Conservation (phyloP, 2,329 filamentous ascomycete species). For the Aspergillus clavatus region DNA sequence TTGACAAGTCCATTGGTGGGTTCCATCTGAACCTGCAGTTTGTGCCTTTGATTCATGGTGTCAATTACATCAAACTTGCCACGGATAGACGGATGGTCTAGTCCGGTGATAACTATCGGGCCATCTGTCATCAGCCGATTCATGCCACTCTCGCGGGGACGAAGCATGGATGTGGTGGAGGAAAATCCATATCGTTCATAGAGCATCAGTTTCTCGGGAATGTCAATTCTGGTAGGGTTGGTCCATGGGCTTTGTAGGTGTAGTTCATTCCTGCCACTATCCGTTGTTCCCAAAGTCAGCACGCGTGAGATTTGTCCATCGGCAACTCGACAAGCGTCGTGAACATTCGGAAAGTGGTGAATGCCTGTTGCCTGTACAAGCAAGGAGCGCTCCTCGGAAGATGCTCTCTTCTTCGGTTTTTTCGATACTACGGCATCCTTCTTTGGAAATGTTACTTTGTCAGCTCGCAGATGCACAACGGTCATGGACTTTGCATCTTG, state of each 20-base stretch:
- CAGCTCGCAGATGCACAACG: constrained; percentile 59
- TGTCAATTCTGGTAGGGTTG: constrained; percentile 59
- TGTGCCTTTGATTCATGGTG: constrained; percentile 57
- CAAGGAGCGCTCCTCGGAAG: constrained; percentile 21
- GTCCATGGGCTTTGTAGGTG: constrained; percentile 74
- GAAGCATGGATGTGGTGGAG: constrained; percentile 47
- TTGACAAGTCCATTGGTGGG: constrained; percentile 60
- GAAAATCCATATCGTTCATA: constrained; percentile 59
- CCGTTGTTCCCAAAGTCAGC: constrained; percentile 62
- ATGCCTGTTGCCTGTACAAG: constrained; percentile 42
- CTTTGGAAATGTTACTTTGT: constrained; percentile 34
- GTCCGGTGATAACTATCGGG: constrained; percentile 43
- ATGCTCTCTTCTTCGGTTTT: constrained; percentile 20
- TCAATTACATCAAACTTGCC: constrained; percentile 66
- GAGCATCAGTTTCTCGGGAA: constrained; percentile 55
- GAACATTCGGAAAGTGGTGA: constrained; percentile 60
- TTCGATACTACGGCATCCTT: constrained; percentile 24
- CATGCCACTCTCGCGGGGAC: constrained; percentile 51
- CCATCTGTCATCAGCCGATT: constrained; percentile 43
- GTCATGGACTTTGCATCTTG: constrained; percentile 62
- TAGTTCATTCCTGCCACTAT: constrained; percentile 60
- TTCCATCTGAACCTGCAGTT: constrained; percentile 63
- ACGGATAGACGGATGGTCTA: constrained; percentile 55
- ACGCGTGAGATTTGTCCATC: constrained; percentile 66
- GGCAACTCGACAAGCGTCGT: constrained; percentile 66